These are phyloP conservation scores for Myriosclerotinia scirpicola DNA, from an alignment of 2,329 filamentous ascomycete genomes.

Conservation along the genomic window DNA sequence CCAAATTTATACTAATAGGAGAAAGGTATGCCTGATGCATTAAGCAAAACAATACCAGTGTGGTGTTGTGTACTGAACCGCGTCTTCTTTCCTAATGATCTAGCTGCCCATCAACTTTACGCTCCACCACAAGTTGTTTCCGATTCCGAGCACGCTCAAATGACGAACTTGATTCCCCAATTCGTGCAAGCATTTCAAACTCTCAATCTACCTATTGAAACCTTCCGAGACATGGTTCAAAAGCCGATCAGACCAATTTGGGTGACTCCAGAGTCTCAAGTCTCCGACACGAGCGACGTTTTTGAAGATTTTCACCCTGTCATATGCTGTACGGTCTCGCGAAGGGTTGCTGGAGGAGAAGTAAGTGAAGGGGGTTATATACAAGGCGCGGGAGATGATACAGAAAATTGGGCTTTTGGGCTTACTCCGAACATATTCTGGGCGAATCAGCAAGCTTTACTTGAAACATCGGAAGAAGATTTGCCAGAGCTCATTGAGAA, in stretches of 20 bases:
- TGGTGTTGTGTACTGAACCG: slow-evolving; percentile 89
- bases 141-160: slow-evolving; percentile 76
- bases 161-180: slow-evolving; percentile 53
- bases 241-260: slow-evolving; percentile 78
- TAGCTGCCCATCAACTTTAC: slow-evolving; percentile 54
- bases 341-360: slow-evolving; percentile 67
- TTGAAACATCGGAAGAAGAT: slow-evolving; percentile 65
- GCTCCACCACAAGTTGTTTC: slow-evolving; percentile 73
- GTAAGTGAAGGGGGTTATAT: slow-evolving; percentile 75
- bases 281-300: slow-evolving; percentile 45
- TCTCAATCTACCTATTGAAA: slow-evolving; percentile 59
- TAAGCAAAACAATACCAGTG: slow-evolving; percentile 90
- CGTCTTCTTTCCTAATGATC: slow-evolving; percentile 65
- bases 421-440: slow-evolving; percentile 81
- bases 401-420: slow-evolving; percentile 85
- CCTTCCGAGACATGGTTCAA: slow-evolving; percentile 55
- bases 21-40: slow-evolving; percentile 83
- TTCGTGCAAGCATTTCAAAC: slow-evolving; percentile 55
- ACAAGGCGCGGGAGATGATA: slow-evolving; percentile 92
- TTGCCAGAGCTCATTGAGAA: slow-evolving; percentile 52
- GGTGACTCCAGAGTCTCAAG: slow-evolving; percentile 68
- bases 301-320: slow-evolving; percentile 67
- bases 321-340: slow-evolving; percentile 83
- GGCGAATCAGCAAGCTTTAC: slow-evolving; percentile 60
- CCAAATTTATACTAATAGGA: slow-evolving; percentile 27